A percentile compares a stretch with the other conserved stretches of the same genome.
phyloP scores from a whole-genome alignment of 2,329 filamentous ascomycete species.

The Colletotrichum sp. region DNA sequence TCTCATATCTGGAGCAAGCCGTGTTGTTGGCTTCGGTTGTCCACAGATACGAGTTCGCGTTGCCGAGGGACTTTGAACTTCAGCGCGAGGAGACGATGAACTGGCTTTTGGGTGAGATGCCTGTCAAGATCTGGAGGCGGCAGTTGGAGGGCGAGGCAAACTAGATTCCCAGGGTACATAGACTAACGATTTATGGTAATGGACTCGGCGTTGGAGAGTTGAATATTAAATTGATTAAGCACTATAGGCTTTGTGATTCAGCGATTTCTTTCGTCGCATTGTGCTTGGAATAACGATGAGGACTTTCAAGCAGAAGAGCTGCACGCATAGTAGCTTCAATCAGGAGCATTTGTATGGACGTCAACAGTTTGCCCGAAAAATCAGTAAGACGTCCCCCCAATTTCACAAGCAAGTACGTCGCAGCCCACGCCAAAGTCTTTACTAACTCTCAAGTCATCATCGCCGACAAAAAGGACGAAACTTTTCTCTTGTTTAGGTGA shows the following conservation, averaged over 20 bases:
- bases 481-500: background rate
- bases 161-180: background rate
- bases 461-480: too few relatives aligned
- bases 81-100: slow-evolving; percentile 13
- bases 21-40: slow-evolving; percentile 47
- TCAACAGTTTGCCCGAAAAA: background rate
- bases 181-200: background rate
- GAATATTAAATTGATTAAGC: background rate
- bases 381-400: fast-evolving
- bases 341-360: background rate
- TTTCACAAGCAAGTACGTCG: background rate
- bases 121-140: slow-evolving; percentile 8
- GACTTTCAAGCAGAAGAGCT: background rate
- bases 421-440: background rate
- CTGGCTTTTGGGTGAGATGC: slow-evolving; percentile 15
- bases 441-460: fast-evolving
- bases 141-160: background rate
- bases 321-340: background rate
- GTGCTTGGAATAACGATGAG: background rate
- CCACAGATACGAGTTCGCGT: slow-evolving; percentile 45
- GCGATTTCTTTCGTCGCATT: background rate
- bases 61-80: slow-evolving; percentile 10
- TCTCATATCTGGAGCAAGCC: slow-evolving; percentile 49
- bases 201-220: background rate
- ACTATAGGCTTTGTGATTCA: background rate